Base-by-base conservation (phyloP, 768 basidiomycete genomes). In the Pulveroboletus sp. region DNA sequence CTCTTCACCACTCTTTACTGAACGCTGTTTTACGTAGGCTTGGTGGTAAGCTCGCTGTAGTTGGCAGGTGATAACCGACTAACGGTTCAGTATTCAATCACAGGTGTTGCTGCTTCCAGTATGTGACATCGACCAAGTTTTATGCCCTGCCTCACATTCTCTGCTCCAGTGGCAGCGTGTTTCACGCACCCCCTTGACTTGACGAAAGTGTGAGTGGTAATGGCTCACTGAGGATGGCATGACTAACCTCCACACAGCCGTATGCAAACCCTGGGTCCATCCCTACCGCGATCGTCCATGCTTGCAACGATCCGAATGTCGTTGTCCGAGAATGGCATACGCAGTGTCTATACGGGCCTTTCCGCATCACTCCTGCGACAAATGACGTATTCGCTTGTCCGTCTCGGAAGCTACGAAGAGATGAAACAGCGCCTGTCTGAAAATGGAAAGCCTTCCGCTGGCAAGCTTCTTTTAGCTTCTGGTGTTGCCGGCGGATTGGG, bases 321-420 rank as follows among this genome's bases (percentile, higher is more conserved):
- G 14, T 70, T 93, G 29, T 68, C 75, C 14, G 73, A 82, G 54
- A 80, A 81, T 17, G 91, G 92, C 54, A 62, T 90, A 54, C 76
- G 76, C 49, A 87, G 88, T 53, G 68, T 93, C 22, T 93, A 89
- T 59, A 82, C 85, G 11, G 92, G 92, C 20, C 76, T 93, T 29
- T 82, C 84, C 6, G 91, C 91, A 5, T 89, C 91, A 3, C 67
- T 92, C 20, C 74, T 93, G 66, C 79, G 92, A 44, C 92, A 94
- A 70, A 92, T 93, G 90, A 84, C 89, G 10, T 94, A 94, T 61
- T 89, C 89, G 0, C 80, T 93, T 39, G 88, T 91, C 45, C 82
- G 92, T 27, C 71, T 93, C 26, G 91, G 91, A 20, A 79, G 75
- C 19, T 93, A 93, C 61, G 92, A 94, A 60, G 80, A 82, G 44